Evolutionary conservation across 2,329 filamentous ascomycete species (phyloP), one percentile per base, ranked within the genome.

Genomic region (Microdochium bolleyi): DNA sequence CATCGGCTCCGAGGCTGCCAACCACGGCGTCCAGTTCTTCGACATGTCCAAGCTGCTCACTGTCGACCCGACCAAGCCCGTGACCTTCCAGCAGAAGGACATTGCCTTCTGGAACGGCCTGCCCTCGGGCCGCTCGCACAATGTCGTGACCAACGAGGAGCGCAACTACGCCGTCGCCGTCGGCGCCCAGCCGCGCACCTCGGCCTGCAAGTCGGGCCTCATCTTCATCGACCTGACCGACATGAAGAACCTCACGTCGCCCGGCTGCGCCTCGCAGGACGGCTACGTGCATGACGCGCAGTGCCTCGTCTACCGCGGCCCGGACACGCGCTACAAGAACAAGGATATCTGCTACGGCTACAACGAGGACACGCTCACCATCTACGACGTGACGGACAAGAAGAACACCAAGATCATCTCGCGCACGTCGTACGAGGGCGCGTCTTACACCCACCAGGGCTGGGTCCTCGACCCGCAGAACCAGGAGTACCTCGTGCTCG

Each of bases 251-350:
- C 76, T 79, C 3, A 74, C 68, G 14, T 73, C 69, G 22, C 74
- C 77, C 7, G 80, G 80, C 46, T 83, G 79, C 59, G 75, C 76
- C 8, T 70, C 73, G 21, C 60, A 71, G 19, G 80, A 83, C 61
- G 79, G 79, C 37, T 83, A 84, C 61, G 79, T 83, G 14, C 80
- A 84, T 62, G 80, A 83, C 58, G 80, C 80, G 2, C 79, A 84
- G 64, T 83, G 80, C 62, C 66, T 84, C 38, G 72, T 76, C 54
- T 80, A 79, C 66, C 71, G 70, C 19, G 76, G 77, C 0, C 76
- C 77, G 0, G 73, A 79, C 56, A 64, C 58, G 21, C 61, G 67
- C 51, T 78, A 72, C 59, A 63, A 64, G 4, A 75, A 74, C 51
- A 68, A 64, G 22, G 75, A 80, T 57, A 76, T 80, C 62, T 80